Conservation (phyloP, 2,329 filamentous ascomycete species). For the Dactylonectria estremocensis region DNA sequence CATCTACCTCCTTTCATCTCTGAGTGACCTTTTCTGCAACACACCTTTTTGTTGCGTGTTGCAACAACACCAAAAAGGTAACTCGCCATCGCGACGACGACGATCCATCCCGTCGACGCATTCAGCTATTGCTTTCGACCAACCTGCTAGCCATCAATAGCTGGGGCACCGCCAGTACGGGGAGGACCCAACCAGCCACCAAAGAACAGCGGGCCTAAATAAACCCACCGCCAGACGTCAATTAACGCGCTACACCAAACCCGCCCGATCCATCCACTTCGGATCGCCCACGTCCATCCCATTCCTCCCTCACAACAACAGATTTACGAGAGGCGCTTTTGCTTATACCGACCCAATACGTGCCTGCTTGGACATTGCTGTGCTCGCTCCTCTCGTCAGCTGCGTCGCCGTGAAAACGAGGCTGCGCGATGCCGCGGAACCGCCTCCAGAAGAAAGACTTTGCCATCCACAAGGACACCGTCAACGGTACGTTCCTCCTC, state of each 20-base stretch:
- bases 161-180: conserved; percentile 3
- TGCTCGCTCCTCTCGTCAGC: neutral
- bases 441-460: conserved; percentile 54
- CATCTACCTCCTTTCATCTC: conserved; percentile 6
- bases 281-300: conserved; percentile 18
- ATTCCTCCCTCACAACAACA: conserved; percentile 28
- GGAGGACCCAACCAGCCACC: neutral
- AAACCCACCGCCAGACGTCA: conserved; percentile 20
- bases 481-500: conserved; percentile 41
- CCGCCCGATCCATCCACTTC: conserved; percentile 21
- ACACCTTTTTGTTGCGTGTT: neutral
- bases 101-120: neutral
- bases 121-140: neutral
- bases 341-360: conserved; percentile 4
- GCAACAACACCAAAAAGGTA: neutral
- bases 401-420: conserved; percentile 4
- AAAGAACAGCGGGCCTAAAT: conserved; percentile 13
- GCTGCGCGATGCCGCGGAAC: conserved; percentile 51
- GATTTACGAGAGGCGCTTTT: conserved; percentile 17
- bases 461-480: conserved; percentile 53
- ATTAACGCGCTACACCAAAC: conserved; percentile 31
- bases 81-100: neutral
- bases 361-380: neutral
- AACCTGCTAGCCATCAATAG: neutral
- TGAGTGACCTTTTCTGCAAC: neutral